A percentile compares a stretch with the other conserved stretches of the same genome.
phyloP scores from a whole-genome alignment of 331 rosid genomes.

The Acacia pycnantha region DNA sequence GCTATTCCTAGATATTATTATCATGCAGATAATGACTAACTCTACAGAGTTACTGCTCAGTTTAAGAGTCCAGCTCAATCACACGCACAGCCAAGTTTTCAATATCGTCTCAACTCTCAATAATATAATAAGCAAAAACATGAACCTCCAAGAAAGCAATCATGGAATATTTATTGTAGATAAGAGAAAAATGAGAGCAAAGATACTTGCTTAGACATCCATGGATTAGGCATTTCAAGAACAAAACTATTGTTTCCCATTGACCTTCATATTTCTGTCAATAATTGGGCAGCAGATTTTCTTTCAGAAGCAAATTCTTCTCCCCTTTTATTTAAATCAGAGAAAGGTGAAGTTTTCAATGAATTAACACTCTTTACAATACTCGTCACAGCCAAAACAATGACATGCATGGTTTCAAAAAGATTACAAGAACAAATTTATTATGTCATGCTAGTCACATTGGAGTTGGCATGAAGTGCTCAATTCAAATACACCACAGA shows the following conservation, averaged over 20 bases:
- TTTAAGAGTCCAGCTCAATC: conserved; percentile 16
- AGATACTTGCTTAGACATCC: neutral
- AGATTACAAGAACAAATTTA: neutral
- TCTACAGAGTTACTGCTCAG: neutral
- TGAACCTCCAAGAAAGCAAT: conserved; percentile 13
- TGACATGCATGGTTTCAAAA: neutral
- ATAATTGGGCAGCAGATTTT: neutral
- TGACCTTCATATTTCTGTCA: neutral
- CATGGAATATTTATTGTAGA: neutral
- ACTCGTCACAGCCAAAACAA: neutral
- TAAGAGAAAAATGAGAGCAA: neutral
- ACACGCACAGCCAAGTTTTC: neutral
- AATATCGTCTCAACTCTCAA: neutral
- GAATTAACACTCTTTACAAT: neutral
- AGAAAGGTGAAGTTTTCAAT: conserved; percentile 5
- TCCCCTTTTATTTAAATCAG: neutral
- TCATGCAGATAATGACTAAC: neutral
- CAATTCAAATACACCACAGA: conserved; percentile 15
- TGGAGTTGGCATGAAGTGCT: neutral
- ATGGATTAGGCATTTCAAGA: neutral
- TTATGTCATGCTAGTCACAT: neutral
- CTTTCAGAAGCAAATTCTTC: neutral
- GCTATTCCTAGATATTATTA: neutral
- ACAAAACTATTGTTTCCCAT: neutral
- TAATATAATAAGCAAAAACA: neutral